phyloP scores from a whole-genome alignment of 805 yeast genomes.

The Wickerhamiella sergipiensis region DNA sequence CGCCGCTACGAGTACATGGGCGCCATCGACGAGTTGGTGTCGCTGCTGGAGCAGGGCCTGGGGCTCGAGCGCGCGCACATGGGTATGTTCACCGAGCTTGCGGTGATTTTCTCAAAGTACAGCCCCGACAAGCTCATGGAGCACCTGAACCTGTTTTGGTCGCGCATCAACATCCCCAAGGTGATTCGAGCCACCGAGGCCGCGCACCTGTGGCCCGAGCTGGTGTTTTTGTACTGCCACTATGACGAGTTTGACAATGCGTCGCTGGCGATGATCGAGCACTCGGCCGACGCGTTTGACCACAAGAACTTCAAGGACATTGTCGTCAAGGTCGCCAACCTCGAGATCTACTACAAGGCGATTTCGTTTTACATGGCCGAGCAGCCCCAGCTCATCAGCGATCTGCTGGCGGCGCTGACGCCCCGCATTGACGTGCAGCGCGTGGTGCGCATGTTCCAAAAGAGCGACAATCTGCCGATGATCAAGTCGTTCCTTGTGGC shows the following conservation, averaged over 20 bases:
- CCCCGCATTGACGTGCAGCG: slow-evolving; percentile 90
- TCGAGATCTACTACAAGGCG: slow-evolving; percentile 95
- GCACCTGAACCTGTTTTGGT: slow-evolving; percentile 95
- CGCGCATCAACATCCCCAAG: slow-evolving; percentile 94
- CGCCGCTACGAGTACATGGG: slow-evolving; percentile 79
- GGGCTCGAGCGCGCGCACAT: slow-evolving; percentile 97
- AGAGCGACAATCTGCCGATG: slow-evolving; percentile 90
- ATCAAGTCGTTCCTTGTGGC: slow-evolving; percentile 89
- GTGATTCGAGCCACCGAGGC: slow-evolving; percentile 86
- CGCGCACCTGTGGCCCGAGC: slow-evolving; percentile 92
- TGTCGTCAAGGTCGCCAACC: slow-evolving; percentile 83
- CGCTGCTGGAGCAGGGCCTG: slow-evolving; percentile 88
- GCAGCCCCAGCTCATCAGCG: slow-evolving; percentile 83
- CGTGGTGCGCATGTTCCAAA: slow-evolving; percentile 86
- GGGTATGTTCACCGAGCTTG: slow-evolving; percentile 98
- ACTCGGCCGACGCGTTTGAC: slow-evolving; percentile 82
- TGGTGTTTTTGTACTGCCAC: slow-evolving; percentile 91
- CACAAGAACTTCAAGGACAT: slow-evolving; percentile 91
- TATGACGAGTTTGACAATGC: slow-evolving; percentile 99
- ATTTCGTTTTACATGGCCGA: slow-evolving; percentile 85
- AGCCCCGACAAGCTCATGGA: slow-evolving; percentile 85
- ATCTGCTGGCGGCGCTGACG: slow-evolving; percentile 66
- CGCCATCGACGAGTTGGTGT: slow-evolving; percentile 78
- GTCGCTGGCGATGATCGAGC: slow-evolving; percentile 90
- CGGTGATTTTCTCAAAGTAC: slow-evolving; percentile 80